Conservation (phyloP, 1,284 basidiomycete genomes). For the Puccinia triticina region DNA sequence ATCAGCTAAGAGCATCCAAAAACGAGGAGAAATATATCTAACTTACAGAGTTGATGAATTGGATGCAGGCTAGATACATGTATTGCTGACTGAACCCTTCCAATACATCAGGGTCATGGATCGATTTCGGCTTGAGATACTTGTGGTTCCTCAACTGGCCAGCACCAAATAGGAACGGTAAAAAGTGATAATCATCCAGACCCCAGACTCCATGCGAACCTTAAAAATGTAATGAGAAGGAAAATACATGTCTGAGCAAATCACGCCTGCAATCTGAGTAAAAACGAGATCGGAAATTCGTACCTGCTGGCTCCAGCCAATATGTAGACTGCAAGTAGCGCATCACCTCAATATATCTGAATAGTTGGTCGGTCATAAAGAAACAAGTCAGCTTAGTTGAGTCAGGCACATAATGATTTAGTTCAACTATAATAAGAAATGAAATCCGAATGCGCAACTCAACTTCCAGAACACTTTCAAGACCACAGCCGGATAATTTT, state of each 20-base stretch:
- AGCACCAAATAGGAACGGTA: slow-evolving; percentile 88
- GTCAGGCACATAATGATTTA: no score
- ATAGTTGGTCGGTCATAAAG: not conserved
- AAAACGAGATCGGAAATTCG: slow-evolving; percentile 1
- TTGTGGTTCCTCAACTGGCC: slow-evolving; percentile 86
- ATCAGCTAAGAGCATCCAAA: not conserved
- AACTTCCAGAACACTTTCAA: slow-evolving; percentile 87
- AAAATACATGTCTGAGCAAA: not conserved
- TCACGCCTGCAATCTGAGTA: not conserved
- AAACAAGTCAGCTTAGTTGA: not conserved
- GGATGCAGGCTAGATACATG: slow-evolving; percentile 96
- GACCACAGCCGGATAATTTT: slow-evolving; percentile 78
- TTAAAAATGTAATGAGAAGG: slow-evolving; percentile 9
- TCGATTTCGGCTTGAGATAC: slow-evolving; percentile 85
- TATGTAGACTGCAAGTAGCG: slow-evolving; percentile 87
- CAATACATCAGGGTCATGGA: slow-evolving; percentile 88
- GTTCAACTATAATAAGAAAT: not conserved
- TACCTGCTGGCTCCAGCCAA: slow-evolving; percentile 94
- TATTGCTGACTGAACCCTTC: slow-evolving; percentile 89
- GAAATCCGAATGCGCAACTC: slow-evolving; percentile 53
- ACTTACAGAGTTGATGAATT: slow-evolving; percentile 90
- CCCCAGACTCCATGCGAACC: slow-evolving; percentile 96
- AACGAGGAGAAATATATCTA: not conserved
- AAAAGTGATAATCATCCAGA: slow-evolving; percentile 94
- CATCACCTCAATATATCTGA: slow-evolving; percentile 85